Conservation (phyloP, 2,329 filamentous ascomycete species). For the Tetracladium maxilliforme region DNA sequence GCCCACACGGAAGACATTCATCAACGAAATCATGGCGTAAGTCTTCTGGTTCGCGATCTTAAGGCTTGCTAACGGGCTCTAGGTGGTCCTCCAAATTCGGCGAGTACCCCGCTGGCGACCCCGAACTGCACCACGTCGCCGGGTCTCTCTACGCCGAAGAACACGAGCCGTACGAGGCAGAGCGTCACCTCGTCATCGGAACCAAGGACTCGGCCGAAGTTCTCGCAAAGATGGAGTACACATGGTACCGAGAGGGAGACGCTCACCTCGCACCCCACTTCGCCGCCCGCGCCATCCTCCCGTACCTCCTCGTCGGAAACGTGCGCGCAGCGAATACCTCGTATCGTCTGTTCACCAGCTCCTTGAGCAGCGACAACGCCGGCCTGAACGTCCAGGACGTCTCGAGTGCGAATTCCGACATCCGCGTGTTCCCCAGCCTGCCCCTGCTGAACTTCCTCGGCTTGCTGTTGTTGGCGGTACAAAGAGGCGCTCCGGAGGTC, state of each 20-base stretch:
- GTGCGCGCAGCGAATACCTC: slow-evolving; percentile 76
- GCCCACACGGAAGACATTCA: slow-evolving; percentile 84
- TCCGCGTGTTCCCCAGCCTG: slow-evolving; percentile 75
- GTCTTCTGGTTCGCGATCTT: slow-evolving; percentile 15
- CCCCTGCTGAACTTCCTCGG: slow-evolving; percentile 93
- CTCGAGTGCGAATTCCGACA: slow-evolving; percentile 55
- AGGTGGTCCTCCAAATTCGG: slow-evolving; percentile 79
- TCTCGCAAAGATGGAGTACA: slow-evolving; percentile 73
- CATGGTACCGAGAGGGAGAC: slow-evolving; percentile 85
- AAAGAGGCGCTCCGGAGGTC: slow-evolving; percentile 60
- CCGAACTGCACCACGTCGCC: slow-evolving; percentile 85
- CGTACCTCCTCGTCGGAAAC: slow-evolving; percentile 84
- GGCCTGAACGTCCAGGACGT: slow-evolving; percentile 67
- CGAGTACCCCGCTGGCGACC: slow-evolving; percentile 80
- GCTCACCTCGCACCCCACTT: slow-evolving; percentile 79
- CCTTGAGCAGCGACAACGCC: slow-evolving; percentile 39
- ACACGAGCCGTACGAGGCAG: slow-evolving; percentile 83
- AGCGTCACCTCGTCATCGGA: slow-evolving; percentile 76
- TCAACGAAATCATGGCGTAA: slow-evolving; percentile 68
- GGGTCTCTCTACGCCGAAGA: slow-evolving; percentile 86
- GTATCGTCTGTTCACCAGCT: slow-evolving; percentile 60
- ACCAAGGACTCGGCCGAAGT: slow-evolving; percentile 77
- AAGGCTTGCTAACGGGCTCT: slow-evolving; percentile 4
- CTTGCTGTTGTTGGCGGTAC: slow-evolving; percentile 68
- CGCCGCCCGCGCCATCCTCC: slow-evolving; percentile 72